Conservation (phyloP, 768 basidiomycete species). For the Coprinopsis cinerea region DNA sequence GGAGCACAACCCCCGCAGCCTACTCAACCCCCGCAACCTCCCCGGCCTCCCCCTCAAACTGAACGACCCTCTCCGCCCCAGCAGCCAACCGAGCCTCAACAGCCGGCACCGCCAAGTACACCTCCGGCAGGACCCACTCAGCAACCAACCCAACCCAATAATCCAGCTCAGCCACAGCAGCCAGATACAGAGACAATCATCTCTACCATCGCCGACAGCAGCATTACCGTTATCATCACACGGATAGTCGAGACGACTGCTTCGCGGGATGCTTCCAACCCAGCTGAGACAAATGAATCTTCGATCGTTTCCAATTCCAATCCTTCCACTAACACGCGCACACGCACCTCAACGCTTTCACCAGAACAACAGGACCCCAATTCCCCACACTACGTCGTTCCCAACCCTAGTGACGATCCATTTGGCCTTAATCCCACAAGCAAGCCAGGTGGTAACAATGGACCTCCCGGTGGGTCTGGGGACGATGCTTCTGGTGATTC, state of each 20-base stretch:
- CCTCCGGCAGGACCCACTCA: neutral
- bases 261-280: no score
- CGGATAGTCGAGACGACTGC: no score
- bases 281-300: neutral
- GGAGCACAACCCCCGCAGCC: neutral
- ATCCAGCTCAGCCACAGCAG: no score
- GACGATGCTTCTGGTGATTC: neutral
- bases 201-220: no score
- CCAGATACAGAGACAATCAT: no score
- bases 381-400: neutral
- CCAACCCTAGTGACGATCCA: constrained; percentile 4
- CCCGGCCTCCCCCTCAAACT: neutral
- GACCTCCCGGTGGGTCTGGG: neutral
- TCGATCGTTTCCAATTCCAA: neutral
- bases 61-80: neutral
- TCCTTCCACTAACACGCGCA: neutral
- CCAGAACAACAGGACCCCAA: neutral
- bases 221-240: no score
- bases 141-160: neutral
- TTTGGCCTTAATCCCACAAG: neutral
- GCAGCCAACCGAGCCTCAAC: neutral
- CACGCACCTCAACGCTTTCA: neutral
- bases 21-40: neutral
- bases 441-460: neutral
- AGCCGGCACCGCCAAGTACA: neutral